Conservation (phyloP, 352 stramenopile genomes). For the Globisporangium sylvaticum region DNA sequence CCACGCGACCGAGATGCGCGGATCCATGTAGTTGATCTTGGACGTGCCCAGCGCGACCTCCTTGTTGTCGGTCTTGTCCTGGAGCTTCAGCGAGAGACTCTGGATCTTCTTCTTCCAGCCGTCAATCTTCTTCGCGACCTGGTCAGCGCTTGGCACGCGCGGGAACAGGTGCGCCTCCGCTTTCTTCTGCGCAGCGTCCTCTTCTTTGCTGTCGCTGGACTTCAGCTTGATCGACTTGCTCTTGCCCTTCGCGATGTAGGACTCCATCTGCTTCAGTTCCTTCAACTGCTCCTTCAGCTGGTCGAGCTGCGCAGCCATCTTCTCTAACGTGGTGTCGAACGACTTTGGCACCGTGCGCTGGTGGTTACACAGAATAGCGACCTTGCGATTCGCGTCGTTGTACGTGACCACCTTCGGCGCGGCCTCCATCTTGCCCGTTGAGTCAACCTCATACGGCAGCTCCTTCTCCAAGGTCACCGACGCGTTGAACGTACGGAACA, state of each 20-base stretch:
- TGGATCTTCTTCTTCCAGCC: conserved; percentile 94
- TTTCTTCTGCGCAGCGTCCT: conserved; percentile 87
- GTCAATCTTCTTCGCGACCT: conserved; percentile 94
- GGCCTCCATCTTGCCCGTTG: conserved; percentile 57
- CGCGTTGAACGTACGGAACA: conserved; percentile 99
- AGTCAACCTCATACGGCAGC: conserved; percentile 70
- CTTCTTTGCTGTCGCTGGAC: conserved; percentile 79
- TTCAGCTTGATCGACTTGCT: conserved; percentile 89
- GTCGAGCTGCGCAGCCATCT: conserved; percentile 91
- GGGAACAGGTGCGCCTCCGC: conserved; percentile 94
- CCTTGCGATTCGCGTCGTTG: conserved; percentile 99
- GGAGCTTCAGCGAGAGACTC: conserved; percentile 87
- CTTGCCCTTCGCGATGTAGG: conserved; percentile 85
- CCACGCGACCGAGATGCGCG: conserved; percentile 98
- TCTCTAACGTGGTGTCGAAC: conserved; percentile 93
- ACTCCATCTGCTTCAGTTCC: conserved; percentile 92
- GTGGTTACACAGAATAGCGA: conserved; percentile 99
- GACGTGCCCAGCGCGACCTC: conserved; percentile 97
- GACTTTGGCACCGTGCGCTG: conserved; percentile 98
- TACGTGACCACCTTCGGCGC: conserved; percentile 96
- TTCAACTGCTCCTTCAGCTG: conserved; percentile 94
- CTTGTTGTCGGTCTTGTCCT: conserved; percentile 99
- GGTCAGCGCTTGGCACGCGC: conserved; percentile 86
- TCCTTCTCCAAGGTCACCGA: conserved; percentile 98
- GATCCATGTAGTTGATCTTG: conserved; percentile 99